Base-by-base conservation (phyloP, 148 eudicot species). In the Cornus florida region DNA sequence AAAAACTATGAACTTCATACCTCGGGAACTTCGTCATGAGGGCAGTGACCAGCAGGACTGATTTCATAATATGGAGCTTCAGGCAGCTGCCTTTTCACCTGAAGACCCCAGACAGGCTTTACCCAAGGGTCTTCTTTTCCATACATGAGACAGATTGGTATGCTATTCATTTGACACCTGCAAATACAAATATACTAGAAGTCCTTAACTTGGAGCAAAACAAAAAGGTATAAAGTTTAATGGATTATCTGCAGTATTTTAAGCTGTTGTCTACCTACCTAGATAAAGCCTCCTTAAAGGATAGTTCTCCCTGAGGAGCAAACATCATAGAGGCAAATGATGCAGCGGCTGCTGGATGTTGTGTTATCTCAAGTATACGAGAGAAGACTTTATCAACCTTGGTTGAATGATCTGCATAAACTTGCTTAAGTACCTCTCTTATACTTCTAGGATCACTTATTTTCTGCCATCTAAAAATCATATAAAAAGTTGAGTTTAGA, bases 41-140 rank as follows among this genome's bases (percentile, higher is more conserved):
- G 99, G 85, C 99, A 95, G 78, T 95, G 99, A 74, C 99, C 99
- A 53, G 99, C 97, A 71, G 97, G 97, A 77, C 92, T 93, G 73
- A 95, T 92, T 84, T 92, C 92, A 76, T 93, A 95, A 82, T 95
- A 95, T 17, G 97, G 97, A 88, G 94, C 92, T 39, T 92, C 93
- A 65, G 90, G 93, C 50, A 93, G 76, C 86, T 95, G 94, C 38
- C 75, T 83, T 85, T 95, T 95, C 76, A 92, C 93, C 72, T 90
- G 94, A 72, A 83, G 87, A 67, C 99, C 99, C 94, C 96, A 95
- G 9, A 93, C 38, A 23, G 97, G 99, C 77, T 71, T 91, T 79
- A 95, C 99, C 99, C 99, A 95, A 5, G 99, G 99, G 75, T 95
- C 99, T 85, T 95, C 97, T 85, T 91, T 95, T 24, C 99, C 99